Conservation (phyloP, 331 rosid genomes). For the Cucumis variabilis region DNA sequence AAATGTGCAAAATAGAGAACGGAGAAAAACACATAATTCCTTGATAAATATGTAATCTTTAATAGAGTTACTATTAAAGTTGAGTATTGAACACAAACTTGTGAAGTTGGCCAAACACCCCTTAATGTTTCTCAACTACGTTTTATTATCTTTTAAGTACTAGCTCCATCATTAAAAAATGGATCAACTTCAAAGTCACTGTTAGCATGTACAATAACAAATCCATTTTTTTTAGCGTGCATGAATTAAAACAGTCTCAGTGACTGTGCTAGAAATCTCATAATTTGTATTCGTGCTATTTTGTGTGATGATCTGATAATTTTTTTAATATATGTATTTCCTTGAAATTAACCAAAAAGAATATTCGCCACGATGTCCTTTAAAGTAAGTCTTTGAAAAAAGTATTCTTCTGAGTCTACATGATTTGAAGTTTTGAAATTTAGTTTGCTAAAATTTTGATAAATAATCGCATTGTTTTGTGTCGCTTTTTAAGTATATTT, state of each 20-base stretch:
- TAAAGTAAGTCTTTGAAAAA: not conserved
- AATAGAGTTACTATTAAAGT: no score
- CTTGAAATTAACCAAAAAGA: not conserved
- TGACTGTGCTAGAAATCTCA: not conserved
- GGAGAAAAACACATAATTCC: no score
- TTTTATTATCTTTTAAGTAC: not conserved
- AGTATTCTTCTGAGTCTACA: not conserved
- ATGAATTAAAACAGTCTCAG: not conserved
- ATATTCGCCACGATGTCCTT: not conserved
- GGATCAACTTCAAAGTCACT: not conserved
- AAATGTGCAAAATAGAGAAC: no score
- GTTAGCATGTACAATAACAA: not conserved
- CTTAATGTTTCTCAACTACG: not conserved
- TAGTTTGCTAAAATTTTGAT: not conserved
- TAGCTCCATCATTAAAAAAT: not conserved
- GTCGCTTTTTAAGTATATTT: not conserved
- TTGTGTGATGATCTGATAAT: not conserved
- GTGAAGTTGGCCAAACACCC: no score
- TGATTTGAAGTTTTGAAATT: not conserved
- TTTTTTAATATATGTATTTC: not conserved
- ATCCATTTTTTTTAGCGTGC: not conserved
- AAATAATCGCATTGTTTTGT: not conserved
- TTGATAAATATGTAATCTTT: no score
- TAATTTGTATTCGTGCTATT: not conserved
- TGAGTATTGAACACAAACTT: no score